A percentile compares a stretch with the other conserved stretches of the same genome.
Evolutionary conservation across 2,329 filamentous ascomycete species (phyloP).

Genomic region (Verticillium zaregamsianum): DNA sequence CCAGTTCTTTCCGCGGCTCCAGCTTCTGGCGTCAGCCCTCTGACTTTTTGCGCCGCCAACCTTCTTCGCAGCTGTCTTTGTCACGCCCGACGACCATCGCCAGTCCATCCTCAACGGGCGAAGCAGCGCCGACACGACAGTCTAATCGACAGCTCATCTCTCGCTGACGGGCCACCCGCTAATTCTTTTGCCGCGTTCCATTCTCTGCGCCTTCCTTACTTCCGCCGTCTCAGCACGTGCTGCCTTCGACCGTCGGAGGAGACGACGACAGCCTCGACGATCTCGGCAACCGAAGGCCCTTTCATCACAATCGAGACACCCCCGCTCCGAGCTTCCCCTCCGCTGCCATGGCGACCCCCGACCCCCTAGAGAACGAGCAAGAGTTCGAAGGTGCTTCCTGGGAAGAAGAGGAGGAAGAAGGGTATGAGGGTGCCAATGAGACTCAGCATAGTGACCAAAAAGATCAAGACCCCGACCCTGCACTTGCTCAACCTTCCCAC

Average conservation of each 20-base stretch:
- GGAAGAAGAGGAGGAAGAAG: slow-evolving; percentile 46
- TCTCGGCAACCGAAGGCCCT: not conserved
- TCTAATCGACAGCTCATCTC: not conserved
- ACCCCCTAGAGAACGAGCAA: slow-evolving; percentile 12
- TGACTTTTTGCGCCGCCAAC: not conserved
- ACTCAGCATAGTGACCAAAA: slow-evolving; percentile 52
- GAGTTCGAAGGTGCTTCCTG: slow-evolving; percentile 39
- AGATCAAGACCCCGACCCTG: slow-evolving; percentile 41
- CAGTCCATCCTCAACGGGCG: not conserved
- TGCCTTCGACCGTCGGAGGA: not conserved
- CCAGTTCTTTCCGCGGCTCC: not conserved
- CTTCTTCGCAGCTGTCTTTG: not conserved
- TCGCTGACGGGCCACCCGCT: not conserved
- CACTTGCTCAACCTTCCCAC: slow-evolving; percentile 40
- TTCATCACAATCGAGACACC: not conserved
- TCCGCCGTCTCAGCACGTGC: not conserved
- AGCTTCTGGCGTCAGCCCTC: not conserved
- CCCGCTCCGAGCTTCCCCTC: not conserved
- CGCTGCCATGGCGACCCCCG: slow-evolving; percentile 10
- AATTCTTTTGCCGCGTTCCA: not conserved
- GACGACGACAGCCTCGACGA: not conserved
- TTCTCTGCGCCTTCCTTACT: not conserved
- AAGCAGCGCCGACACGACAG: not conserved
- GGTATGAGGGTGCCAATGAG: slow-evolving; percentile 51
- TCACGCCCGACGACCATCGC: not conserved